Evolutionary conservation across 202 grass and related monocot species (phyloP), one percentile per base, ranked within the genome.

Genomic region (Musa balbisiana): DNA sequence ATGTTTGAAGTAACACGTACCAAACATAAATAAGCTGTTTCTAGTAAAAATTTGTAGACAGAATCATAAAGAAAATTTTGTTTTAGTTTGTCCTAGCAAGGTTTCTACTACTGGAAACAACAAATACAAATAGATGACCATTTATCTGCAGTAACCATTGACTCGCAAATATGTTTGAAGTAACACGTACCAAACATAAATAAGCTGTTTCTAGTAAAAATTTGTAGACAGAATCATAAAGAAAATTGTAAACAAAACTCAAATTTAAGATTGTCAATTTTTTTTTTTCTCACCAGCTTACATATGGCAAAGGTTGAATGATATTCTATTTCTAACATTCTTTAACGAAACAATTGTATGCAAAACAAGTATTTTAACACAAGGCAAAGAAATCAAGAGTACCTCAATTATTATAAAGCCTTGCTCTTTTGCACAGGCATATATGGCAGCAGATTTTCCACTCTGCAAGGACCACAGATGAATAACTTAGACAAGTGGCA

Each of bases 401-500:
- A 98, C 94, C 94, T 98, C 94, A 82, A 98, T 91, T 76, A 98
- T 74, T 83, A 84, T 81, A 87, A 98, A 98, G 22, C 88, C 90
- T 79, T 91, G 88, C 79, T 98, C 90, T 86, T 82, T 98, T 50
- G 94, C 90, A 80, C 94, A 98, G 55, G 94, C 90, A 86, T 93
- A 93, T 78, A 98, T 83, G 55, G 94, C 83, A 64, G 90, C 90
- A 71, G 94, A 93, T 89, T 98, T 98, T 80, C 94, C 94, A 89
- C 88, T 91, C 94, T 98, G 84, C 25, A 84, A 69, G 16, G 76
- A 78, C 29, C 24, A 80, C 8, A 53, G 2, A 19, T 15, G 20
- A 62, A 62, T n/a, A 62, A 43, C 33, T 43, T 43, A 3, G 0
- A 4, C 2, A 43, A 8, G 33, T 43, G 21, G 21, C 49, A 72